Conservation (phyloP, 306 rosid species). For the Ochetophila trinervis region DNA sequence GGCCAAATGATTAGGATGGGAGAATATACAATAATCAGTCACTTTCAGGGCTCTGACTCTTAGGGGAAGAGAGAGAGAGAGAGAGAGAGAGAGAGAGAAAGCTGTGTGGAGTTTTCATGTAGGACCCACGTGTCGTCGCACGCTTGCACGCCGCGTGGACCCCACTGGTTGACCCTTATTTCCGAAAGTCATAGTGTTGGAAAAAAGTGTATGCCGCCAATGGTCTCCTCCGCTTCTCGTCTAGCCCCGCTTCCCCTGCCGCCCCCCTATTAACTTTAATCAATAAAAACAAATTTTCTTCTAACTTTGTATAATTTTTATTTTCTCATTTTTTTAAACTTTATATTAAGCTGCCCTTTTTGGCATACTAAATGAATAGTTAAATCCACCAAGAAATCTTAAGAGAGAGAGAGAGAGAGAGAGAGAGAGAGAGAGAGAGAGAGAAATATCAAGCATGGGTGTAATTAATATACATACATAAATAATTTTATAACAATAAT, state of each 20-base stretch:
- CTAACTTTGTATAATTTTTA: no score
- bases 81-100: slow-evolving; percentile 14
- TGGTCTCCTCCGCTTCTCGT: neutral
- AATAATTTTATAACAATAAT: no score
- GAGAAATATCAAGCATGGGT: no score
- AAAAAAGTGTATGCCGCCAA: neutral
- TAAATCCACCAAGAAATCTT: no score
- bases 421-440: no score
- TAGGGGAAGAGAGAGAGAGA: slow-evolving; percentile 30
- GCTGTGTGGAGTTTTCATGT: slow-evolving; percentile 6
- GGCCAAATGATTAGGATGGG: slow-evolving; percentile 35
- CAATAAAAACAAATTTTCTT: no score
- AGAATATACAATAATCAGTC: slow-evolving; percentile 41
- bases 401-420: no score
- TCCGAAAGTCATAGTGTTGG: slow-evolving; percentile 9
- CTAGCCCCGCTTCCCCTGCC: slow-evolving; percentile 5
- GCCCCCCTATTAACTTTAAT: no score
- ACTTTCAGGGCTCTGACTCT: slow-evolving; percentile 88
- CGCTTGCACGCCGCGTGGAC: slow-evolving; percentile 87
- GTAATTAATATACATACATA: no score
- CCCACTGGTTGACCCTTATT: slow-evolving; percentile 51
- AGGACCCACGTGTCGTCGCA: slow-evolving; percentile 59
- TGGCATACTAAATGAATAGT: no score
- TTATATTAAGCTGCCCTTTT: no score
- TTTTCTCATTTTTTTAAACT: no score